These are phyloP conservation scores for Plasmodium knowlesi DNA, from an alignment of 169 alveolate genomes.

Conservation along the genomic window DNA sequence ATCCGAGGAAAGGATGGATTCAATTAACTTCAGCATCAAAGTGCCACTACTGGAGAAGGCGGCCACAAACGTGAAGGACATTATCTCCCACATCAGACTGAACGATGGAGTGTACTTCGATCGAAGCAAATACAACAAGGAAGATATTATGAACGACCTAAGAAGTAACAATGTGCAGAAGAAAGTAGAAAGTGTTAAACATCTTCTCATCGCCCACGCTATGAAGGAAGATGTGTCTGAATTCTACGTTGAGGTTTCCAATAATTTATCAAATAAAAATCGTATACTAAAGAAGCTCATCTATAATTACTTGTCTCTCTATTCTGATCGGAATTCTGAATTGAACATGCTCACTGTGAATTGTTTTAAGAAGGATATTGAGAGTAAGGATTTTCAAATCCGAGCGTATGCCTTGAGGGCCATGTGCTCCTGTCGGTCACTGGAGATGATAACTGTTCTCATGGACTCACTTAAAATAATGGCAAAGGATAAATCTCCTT, in stretches of 20 bases:
- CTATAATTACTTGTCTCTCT: slow-evolving; percentile 82
- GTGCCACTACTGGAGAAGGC: slow-evolving; percentile 76
- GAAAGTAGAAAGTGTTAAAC: slow-evolving; percentile 85
- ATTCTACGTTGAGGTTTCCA: slow-evolving; percentile 86
- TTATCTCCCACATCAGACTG: slow-evolving; percentile 54
- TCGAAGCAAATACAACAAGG: slow-evolving; percentile 29
- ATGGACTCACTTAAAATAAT: slow-evolving; percentile 81
- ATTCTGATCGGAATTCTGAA: slow-evolving; percentile 82
- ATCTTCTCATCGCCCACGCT: slow-evolving; percentile 81
- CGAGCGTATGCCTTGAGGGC: slow-evolving; percentile 88
- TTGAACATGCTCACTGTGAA: slow-evolving; percentile 84
- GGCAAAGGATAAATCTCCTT: slow-evolving; percentile 87
- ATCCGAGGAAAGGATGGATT: slow-evolving; percentile 50
- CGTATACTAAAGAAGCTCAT: slow-evolving; percentile 84
- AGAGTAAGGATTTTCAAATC: slow-evolving; percentile 81
- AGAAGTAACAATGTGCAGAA: slow-evolving; percentile 75
- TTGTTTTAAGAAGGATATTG: slow-evolving; percentile 86
- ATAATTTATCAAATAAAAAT: slow-evolving; percentile 82
- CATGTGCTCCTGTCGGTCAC: slow-evolving; percentile 83
- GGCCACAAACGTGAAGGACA: slow-evolving; percentile 73
- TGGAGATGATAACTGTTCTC: slow-evolving; percentile 82
- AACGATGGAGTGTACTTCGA: slow-evolving; percentile 76
- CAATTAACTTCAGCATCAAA: slow-evolving; percentile 7
- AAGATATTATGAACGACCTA: slow-evolving; percentile 57
- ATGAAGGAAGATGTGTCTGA: slow-evolving; percentile 83